Evolutionary conservation across 768 basidiomycete genomes (phyloP).

Genomic region (Mycena galericulata): DNA sequence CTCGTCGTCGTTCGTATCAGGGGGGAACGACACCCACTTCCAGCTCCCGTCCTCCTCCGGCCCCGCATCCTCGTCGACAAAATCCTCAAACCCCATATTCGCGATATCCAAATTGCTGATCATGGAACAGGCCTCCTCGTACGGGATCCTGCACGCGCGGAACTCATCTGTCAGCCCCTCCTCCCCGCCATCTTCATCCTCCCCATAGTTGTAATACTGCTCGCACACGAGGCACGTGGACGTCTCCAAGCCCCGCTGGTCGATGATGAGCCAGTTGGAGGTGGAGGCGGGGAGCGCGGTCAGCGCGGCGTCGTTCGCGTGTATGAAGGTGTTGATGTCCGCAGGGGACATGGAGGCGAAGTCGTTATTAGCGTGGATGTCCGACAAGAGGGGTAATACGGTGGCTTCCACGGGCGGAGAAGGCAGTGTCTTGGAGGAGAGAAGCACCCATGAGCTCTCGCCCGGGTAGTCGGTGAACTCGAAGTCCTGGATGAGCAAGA

Average conservation of each 20-base stretch:
- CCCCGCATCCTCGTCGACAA: constrained; percentile 20
- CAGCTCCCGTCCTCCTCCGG: constrained; percentile 20
- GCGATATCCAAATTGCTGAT: constrained; percentile 16
- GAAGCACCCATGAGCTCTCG: background rate
- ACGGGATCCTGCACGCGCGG: constrained; percentile 20
- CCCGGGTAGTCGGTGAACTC: constrained; percentile 3
- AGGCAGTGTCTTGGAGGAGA: constrained; percentile 22
- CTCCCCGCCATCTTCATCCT: background rate
- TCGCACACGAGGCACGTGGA: constrained; percentile 28
- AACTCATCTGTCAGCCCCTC: constrained; percentile 7
- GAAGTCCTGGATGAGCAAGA: constrained; percentile 24
- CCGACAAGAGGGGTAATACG: too few species aligned
- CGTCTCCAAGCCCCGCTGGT: constrained; percentile 25
- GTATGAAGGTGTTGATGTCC: constrained; percentile 23
- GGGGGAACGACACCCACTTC: constrained; percentile 10
- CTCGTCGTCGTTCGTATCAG: background rate
- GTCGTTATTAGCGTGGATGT: too few species aligned
- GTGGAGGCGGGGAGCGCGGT: background rate
- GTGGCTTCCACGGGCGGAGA: background rate
- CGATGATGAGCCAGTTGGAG: constrained; percentile 21
- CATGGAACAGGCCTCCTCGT: constrained; percentile 15
- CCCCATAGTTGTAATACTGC: constrained; percentile 12
- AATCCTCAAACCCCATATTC: constrained; percentile 27
- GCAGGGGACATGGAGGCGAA: constrained; percentile 19
- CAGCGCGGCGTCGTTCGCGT: background rate